These are phyloP conservation scores for Aureobasidium sp. DNA, from an alignment of 2,329 filamentous ascomycete genomes.

Conservation along the genomic window DNA sequence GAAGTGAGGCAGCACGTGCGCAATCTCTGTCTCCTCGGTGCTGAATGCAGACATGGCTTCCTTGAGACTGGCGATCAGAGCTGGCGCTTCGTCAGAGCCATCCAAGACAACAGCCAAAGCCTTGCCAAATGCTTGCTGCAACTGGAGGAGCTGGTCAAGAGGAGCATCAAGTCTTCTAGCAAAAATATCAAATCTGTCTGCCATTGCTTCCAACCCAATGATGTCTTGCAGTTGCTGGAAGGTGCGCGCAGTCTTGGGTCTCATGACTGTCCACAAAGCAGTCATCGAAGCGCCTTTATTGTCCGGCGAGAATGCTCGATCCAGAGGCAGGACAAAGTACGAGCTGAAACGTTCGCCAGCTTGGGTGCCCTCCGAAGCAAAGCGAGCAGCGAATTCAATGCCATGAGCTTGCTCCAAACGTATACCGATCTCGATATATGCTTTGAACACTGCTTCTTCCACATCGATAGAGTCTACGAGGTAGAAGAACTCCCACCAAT, in stretches of 20 bases:
- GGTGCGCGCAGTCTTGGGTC: conserved; percentile 49
- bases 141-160: conserved; percentile 21
- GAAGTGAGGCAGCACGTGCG: conserved; percentile 34
- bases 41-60: conserved; percentile 26
- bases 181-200: conserved; percentile 38
- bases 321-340: conserved; percentile 6
- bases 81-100: conserved; percentile 13
- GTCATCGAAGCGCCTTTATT: conserved; percentile 16
- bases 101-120: conserved; percentile 3
- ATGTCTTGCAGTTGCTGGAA: conserved; percentile 32
- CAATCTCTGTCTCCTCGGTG: conserved; percentile 18
- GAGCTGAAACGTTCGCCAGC: not conserved
- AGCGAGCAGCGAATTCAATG: conserved; percentile 2
- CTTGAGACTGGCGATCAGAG: conserved; percentile 27
- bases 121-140: conserved; percentile 19
- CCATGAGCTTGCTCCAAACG: not conserved
- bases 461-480: conserved; percentile 37
- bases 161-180: conserved; percentile 21
- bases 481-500: conserved; percentile 45
- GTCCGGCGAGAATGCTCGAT: conserved; percentile 5
- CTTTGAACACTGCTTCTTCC: conserved; percentile 48
- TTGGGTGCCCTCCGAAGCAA: not conserved
- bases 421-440: conserved; percentile 39
- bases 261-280: conserved; percentile 54
- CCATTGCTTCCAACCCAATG: conserved; percentile 37